Conservation (phyloP, 805 yeast species). For the Sungouiella blattae region DNA sequence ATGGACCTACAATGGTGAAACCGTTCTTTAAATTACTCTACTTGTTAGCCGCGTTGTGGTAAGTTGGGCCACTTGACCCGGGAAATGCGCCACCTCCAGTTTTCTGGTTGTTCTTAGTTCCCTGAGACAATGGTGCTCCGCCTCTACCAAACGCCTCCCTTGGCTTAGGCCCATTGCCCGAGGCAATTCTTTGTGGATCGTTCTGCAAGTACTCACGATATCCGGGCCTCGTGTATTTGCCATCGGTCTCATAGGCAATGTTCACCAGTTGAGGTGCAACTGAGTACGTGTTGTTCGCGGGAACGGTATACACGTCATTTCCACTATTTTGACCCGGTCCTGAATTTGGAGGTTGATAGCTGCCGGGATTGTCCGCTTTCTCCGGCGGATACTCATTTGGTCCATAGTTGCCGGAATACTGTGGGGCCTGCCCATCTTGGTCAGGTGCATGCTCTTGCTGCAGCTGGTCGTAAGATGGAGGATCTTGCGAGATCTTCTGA, state of each 20-base stretch:
- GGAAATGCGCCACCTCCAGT: slow-evolving; percentile 35
- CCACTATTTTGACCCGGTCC: neutral
- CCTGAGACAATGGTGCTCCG: slow-evolving; percentile 34
- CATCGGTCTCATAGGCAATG: slow-evolving; percentile 32
- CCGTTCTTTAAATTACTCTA: slow-evolving; percentile 13
- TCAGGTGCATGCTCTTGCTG: slow-evolving; percentile 1
- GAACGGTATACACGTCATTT: slow-evolving; percentile 1
- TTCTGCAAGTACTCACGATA: slow-evolving; percentile 30
- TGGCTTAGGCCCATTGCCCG: slow-evolving; percentile 32
- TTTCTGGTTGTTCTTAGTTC: slow-evolving; percentile 17
- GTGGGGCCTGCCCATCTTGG: slow-evolving; percentile 1
- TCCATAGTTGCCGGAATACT: slow-evolving; percentile 6
- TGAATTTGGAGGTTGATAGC: neutral
- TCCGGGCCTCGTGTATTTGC: slow-evolving; percentile 34
- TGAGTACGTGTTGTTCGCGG: slow-evolving; percentile 12
- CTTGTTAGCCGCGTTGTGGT: slow-evolving; percentile 31
- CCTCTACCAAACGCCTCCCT: slow-evolving; percentile 21
- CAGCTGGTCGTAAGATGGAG: slow-evolving; percentile 17
- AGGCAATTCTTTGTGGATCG: slow-evolving; percentile 28
- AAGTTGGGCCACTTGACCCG: slow-evolving; percentile 34
- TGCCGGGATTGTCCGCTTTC: slow-evolving; percentile 1
- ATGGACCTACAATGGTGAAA: slow-evolving; percentile 89
- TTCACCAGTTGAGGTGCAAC: slow-evolving; percentile 34
- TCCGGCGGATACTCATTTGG: slow-evolving; percentile 16
- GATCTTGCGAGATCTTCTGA: slow-evolving; percentile 6